These are phyloP conservation scores for Verticillium tricorpus DNA, from an alignment of 2,329 filamentous ascomycete species.

Conservation along the genomic window DNA sequence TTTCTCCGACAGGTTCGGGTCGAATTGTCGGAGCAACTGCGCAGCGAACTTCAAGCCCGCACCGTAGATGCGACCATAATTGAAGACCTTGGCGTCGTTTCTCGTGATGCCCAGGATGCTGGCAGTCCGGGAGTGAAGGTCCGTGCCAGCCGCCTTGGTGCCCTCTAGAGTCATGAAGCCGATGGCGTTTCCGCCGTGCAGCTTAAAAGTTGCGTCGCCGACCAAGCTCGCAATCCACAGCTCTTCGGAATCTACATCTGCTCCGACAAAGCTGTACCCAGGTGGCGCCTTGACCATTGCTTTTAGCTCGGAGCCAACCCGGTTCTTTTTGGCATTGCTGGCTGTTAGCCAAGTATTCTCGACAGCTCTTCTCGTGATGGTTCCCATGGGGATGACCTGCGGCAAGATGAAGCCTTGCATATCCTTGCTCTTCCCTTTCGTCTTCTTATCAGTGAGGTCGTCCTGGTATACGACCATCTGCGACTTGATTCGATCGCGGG, in stretches of 20 bases:
- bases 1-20: slow-evolving; percentile 73
- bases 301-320: slow-evolving; percentile 94
- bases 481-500: slow-evolving; percentile 85
- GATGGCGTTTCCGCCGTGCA: slow-evolving; percentile 94
- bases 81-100: slow-evolving; percentile 96
- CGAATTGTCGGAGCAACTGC: slow-evolving; percentile 88
- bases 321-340: slow-evolving; percentile 92
- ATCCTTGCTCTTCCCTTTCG: slow-evolving; percentile 14
- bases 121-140: slow-evolving; percentile 91
- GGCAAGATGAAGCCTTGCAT: slow-evolving; percentile 79
- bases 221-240: slow-evolving; percentile 96
- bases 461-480: slow-evolving; percentile 90
- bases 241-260: slow-evolving; percentile 95
- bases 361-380: slow-evolving; percentile 87
- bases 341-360: slow-evolving; percentile 99
- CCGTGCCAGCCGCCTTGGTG: slow-evolving; percentile 88
- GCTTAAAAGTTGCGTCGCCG: slow-evolving; percentile 88
- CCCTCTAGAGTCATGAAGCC: slow-evolving; percentile 99
- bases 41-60: slow-evolving; percentile 91
- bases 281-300: slow-evolving; percentile 91
- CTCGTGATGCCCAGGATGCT: slow-evolving; percentile 88
- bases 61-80: slow-evolving; percentile 98
- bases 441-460: slow-evolving; percentile 37
- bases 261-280: slow-evolving; percentile 91
- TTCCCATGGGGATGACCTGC: slow-evolving; percentile 97